phyloP scores from a whole-genome alignment of 2,329 filamentous ascomycete species.

The Aspergillus quadrilineatus region DNA sequence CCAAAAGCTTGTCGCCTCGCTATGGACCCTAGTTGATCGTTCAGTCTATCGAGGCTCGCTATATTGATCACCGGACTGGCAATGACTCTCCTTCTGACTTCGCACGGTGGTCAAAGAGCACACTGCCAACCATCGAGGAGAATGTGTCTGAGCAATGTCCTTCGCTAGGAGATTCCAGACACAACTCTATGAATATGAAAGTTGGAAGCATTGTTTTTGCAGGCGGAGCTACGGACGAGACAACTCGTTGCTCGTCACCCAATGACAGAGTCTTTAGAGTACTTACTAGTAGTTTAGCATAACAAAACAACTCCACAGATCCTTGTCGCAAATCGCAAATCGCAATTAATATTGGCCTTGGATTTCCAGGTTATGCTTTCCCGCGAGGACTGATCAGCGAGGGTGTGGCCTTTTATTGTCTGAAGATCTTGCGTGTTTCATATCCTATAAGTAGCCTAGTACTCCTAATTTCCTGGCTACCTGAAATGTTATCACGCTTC shows the following conservation, averaged over 20 bases:
- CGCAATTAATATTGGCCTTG: slow-evolving; percentile 2
- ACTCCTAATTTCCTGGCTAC: neutral
- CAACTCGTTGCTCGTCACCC: too few species aligned
- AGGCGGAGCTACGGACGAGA: neutral
- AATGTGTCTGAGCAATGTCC: slow-evolving; percentile 5
- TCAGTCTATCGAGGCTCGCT: neutral
- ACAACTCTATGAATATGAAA: neutral
- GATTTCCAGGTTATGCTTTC: neutral
- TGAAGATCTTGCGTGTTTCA: slow-evolving; percentile 10
- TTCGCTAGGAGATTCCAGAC: neutral
- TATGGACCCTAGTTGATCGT: neutral
- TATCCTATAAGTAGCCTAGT: neutral
- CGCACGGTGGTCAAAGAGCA: neutral
- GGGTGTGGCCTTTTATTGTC: slow-evolving; percentile 4
- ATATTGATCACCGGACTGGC: neutral
- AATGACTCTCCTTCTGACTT: neutral
- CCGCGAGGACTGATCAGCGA: neutral
- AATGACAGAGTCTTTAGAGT: too few species aligned
- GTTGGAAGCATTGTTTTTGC: neutral
- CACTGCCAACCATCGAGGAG: neutral
- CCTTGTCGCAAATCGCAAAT: slow-evolving; percentile 12
- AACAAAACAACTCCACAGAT: slow-evolving; percentile 9
- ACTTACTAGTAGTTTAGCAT: neutral
- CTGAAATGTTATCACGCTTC: neutral
- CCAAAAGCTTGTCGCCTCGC: slow-evolving; percentile 10